Evolutionary conservation across 345 rosid genomes (phyloP).

Genomic region (Firmiana major): DNA sequence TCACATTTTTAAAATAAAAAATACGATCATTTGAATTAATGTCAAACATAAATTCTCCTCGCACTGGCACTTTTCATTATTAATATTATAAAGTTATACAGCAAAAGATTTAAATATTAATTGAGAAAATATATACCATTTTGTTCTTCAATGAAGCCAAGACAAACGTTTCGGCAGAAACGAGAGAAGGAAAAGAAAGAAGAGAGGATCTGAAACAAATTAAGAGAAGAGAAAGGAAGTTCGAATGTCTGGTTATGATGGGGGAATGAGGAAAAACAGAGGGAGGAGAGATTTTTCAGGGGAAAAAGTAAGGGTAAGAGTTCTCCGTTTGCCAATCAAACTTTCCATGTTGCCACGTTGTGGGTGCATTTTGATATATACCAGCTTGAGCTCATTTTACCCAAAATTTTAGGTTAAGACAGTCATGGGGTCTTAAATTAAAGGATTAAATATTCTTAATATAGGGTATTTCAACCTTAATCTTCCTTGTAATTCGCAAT

Average conservation of each 20-base stretch:
- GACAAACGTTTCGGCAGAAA: neutral
- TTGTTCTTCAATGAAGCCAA: neutral
- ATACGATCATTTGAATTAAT: no score
- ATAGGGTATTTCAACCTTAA: neutral
- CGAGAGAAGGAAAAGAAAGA: neutral
- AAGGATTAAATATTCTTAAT: no score
- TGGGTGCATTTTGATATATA: no score
- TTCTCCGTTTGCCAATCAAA: no score
- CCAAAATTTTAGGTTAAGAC: no score
- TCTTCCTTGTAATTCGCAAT: neutral
- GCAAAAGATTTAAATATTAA: neutral
- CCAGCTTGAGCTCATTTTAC: no score
- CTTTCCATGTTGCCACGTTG: no score
- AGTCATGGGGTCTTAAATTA: no score
- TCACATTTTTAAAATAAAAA: no score
- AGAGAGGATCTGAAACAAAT: neutral
- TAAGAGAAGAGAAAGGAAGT: neutral
- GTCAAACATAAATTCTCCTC: no score
- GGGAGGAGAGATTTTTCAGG: conserved; percentile 30
- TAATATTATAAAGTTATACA: no score
- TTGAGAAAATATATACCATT: conserved; percentile 18
- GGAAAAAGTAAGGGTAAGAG: conserved; percentile 15
- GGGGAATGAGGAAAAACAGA: neutral
- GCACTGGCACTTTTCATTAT: no score
- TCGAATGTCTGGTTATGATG: neutral